Base-by-base conservation (phyloP, 495 filamentous ascomycete genomes). In the Hypomontagnella monticulosa region DNA sequence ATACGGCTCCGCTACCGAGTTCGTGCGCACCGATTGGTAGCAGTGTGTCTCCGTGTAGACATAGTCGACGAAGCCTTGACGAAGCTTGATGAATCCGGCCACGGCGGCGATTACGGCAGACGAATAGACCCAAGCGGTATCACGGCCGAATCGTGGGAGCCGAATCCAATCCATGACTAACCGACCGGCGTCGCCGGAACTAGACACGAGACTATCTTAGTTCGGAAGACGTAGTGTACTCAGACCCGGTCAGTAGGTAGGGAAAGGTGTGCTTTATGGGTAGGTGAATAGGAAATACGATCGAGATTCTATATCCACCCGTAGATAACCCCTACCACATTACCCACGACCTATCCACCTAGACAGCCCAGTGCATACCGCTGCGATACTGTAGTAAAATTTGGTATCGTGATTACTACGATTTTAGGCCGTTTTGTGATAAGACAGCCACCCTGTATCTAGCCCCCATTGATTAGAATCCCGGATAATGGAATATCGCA, bases 1-100 rank as follows among this genome's bases (percentile, higher is more conserved):
- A 11, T 66, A 54, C 4, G 68, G 62, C 38, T 63, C 48, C 11
- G 50, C 61, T 11, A 49, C 48, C 30, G 70, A 66, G 34, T 80
- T 69, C 0, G 80, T 76, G 11, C 68, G 74, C 38, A 84, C 75
- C 30, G 64, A 71, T 38, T 78, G 71, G 61, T 81, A 81, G 66
- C 78, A 80, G 57, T 73, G 69, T 14, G 76, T 79, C 33, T 76
- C 71, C 4, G 60, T 51, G 18, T 59, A 57, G 8, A 51, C 32
- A 14, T 58, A 62, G 42, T 61, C 52, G 4, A 48, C 52, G 4
- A 57, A 40, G 19, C 56, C 51, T 20, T 67, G 59, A 3, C 65
- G 57, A 16, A 69, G 44, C 44, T 50, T 59, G 50, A 60, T 37
- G 4, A 67, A 9, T 4, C 59, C 64, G 15, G 58, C 69, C 1